Conservation (phyloP, 176 grass and related monocot species). For the Zea luxurians region DNA sequence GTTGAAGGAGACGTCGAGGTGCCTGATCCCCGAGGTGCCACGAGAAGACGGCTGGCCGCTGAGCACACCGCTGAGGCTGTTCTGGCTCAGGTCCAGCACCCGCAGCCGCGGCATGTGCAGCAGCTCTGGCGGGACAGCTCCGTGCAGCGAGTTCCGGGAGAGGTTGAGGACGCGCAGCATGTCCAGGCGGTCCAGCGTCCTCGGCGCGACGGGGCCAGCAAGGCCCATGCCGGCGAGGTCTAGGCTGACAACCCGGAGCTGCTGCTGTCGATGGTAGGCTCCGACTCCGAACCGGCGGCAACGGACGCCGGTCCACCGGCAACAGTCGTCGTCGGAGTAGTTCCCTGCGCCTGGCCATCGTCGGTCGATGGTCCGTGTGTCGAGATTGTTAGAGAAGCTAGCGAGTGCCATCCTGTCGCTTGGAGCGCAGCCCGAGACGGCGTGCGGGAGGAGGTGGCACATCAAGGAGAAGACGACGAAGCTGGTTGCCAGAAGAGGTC, state of each 20-base stretch:
- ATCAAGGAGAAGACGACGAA: background rate
- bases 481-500: background rate
- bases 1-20: conserved; percentile 49
- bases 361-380: background rate
- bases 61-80: background rate
- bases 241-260: background rate
- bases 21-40: background rate
- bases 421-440: background rate
- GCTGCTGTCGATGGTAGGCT: background rate
- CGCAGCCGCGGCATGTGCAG: background rate
- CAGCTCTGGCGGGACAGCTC: background rate
- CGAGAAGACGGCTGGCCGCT: background rate
- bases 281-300: background rate
- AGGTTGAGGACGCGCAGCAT: conserved; percentile 14
- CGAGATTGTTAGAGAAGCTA: background rate
- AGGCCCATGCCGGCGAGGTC: conserved; percentile 4
- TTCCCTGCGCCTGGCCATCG: background rate
- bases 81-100: conserved; percentile 21
- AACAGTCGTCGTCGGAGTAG: background rate
- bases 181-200: background rate
- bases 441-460: background rate
- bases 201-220: background rate
- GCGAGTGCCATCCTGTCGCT: conserved; percentile 1
- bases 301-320: background rate
- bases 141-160: background rate